A percentile compares a stretch with the other conserved stretches of the same genome.
Evolutionary conservation across 2,329 filamentous ascomycete species (phyloP).

Genomic region (Penicillium fuscoglaucum): DNA sequence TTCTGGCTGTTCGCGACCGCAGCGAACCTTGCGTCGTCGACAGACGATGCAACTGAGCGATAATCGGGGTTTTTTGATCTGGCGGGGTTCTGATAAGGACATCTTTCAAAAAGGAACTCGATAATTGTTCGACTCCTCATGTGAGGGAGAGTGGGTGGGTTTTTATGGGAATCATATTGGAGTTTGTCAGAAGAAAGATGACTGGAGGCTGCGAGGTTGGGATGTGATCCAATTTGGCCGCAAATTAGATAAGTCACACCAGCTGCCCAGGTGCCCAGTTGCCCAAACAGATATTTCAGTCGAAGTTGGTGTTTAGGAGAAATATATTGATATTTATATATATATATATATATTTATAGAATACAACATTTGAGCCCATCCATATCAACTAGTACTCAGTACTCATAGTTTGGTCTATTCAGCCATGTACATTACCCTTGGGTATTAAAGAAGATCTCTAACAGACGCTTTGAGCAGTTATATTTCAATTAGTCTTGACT

Average conservation of each 20-base stretch:
- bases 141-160: background rate
- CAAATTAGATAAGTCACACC: background rate
- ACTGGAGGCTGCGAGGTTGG: background rate
- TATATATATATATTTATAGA: too few relatives aligned
- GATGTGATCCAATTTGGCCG: background rate
- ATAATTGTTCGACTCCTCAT: background rate
- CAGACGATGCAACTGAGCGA: constrained; percentile 17
- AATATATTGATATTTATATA: too few relatives aligned
- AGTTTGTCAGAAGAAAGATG: background rate
- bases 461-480: too few relatives aligned
- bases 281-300: too few relatives aligned
- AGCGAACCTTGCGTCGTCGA: constrained; percentile 19
- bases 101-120: background rate
- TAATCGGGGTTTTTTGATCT: constrained; percentile 14
- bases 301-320: too few relatives aligned
- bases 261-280: too few relatives aligned
- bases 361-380: too few relatives aligned
- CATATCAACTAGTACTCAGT: too few relatives aligned
- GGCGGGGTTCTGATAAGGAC: background rate
- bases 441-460: too few relatives aligned
- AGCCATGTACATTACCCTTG: too few relatives aligned
- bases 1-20: constrained; percentile 19
- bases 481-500: too few relatives aligned
- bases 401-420: too few relatives aligned
- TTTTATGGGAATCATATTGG: background rate